Evolutionary conservation across 2,329 filamentous ascomycete species (phyloP), one percentile per base, ranked within the genome.

Genomic region (Gyromitra esculenta): DNA sequence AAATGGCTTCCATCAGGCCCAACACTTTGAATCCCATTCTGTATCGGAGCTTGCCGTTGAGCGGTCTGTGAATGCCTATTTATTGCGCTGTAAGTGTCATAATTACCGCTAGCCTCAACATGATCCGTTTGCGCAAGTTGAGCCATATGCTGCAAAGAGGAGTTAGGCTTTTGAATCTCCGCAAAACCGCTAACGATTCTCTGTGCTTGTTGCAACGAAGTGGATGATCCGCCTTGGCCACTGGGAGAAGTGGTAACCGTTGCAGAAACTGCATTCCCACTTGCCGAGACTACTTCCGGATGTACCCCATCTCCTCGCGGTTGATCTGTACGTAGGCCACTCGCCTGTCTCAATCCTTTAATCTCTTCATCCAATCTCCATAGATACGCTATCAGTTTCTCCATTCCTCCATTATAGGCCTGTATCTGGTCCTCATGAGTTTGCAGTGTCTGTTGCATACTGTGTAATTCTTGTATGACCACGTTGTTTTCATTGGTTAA

Each of bases 391-490:
- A 74, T 67, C 18, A 78, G 43, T 39, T 73, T 75, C 21, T 77
- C 52, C 62, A 78, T 68, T n/a, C 54, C 64, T 25, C 50, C n/a
- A 48, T 70, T 66, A 37, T 77, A 66, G 15, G 66, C 31, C 4
- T 70, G 59, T 25, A 77, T 69, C 18, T 62, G 54, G 7, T 75
- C 65, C 52, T 77, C 65, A 37, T 78, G 71, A 13, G 59, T 21
- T 41, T 75, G 75, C 25, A 77, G 52, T 83, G 91, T 91, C 82
- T 91, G 89, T 63, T 91, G 85, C 25, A 89, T 87, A 79, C 90
- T 87, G 43, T 90, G 82, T 81, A 91, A 89, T 81, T 91, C 89
- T 66, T 90, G 82, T 78, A 91, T 86, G 83, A 91, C 87, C 25
- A 89, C 88, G 79, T 91, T 87, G 80, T 90, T 88, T 75, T 90